Evolutionary conservation across 768 basidiomycete species (phyloP), one percentile per base, ranked within the genome.

Genomic region (Polyporus arcularius): DNA sequence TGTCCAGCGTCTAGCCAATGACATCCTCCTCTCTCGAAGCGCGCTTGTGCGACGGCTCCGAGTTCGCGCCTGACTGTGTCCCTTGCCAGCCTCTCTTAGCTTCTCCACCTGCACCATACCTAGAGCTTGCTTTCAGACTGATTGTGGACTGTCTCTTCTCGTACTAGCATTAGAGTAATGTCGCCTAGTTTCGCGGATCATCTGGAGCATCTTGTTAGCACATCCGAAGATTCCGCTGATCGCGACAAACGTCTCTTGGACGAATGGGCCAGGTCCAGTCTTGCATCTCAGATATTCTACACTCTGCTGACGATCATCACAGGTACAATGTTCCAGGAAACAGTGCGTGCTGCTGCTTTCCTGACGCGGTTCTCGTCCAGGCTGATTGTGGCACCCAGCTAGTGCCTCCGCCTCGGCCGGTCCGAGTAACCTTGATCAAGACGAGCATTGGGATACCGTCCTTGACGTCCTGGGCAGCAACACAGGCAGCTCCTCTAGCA

Each of bases 241-340:
- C 61, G 67, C 47, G 69, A 70, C 12, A 58, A 55, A 48, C 67
- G 64, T 41, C 65, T 67, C 32, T 58, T 69, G 9, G 71, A 72
- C 18, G 71, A 70, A 42, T 72, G 71, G 71, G 58, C 67, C 7
- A 67, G 62, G 71, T 70, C 43, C 16, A 67, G 54, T 50, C 16
- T 15, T 11, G 18, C 4, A n/a, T 38, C 50, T 15, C 30, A 16
- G 21, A 12, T 21, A 40, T 26, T 30, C n/a, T 15, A 12, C n/a
- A 42, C n/a, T 52, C 52, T 30, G 61, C 40, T 21, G 11, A 31
- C 2, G n/a, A 26, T 16, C 39, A 16, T 49, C 41, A 26, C 46
- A 51, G 54, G 35, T 60, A 50, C 38, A 41, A 51, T 5, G 30
- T 46, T 3, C n/a, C 48, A 15, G 53, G 56, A 1, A 48, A 46